Evolutionary conservation across 2,329 filamentous ascomycete species (phyloP), one percentile per base, ranked within the genome.

Genomic region (Penicillium expansum): DNA sequence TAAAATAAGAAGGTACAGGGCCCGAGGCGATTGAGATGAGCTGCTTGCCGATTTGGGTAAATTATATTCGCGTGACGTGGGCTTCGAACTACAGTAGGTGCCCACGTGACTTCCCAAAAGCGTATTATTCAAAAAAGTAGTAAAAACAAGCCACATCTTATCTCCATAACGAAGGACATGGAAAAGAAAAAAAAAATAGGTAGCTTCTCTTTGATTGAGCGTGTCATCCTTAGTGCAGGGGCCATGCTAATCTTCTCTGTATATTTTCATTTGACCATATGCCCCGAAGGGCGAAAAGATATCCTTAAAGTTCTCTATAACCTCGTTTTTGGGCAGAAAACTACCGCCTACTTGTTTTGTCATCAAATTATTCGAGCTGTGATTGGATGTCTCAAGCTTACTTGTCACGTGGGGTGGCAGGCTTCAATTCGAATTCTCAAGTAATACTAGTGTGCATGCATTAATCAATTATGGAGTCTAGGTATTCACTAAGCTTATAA

Each of bases 201-300:
- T 82, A 84, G 85, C 82, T 84, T 87, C 86, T 88, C 86, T 89
- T 88, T 88, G 85, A 85, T 86, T 85, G 82, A 88, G 86, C 86
- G 87, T 92, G 89, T 92, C 90, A 93, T 92, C 90, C 90, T 93
- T 93, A 92, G 90, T 86, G 83, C 83, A 86, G 83, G 83, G 87
- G 86, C 86, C 86, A 89, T 89, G 87, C 87, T 89, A 89, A 87
- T 87, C 83, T 87, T 87, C 85, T 87, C 84, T 87, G 82, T 86
- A 84, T 84, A 81, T 81, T 83, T 84, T 83, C 81, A 85, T 81
- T 82, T 84, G 82, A 84, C 82, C 81, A 83, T 81, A 82, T 83
- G 77, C 62, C 74, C 76, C 75, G 71, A 76, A 78, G 74, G 76
- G 73, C 69, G 20, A 42, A 48, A 29, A 35, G 0, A 8, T 0